Evolutionary conservation across 495 filamentous ascomycete genomes (phyloP), one percentile per base, ranked within the genome.

Genomic region (Tuber aestivum): DNA sequence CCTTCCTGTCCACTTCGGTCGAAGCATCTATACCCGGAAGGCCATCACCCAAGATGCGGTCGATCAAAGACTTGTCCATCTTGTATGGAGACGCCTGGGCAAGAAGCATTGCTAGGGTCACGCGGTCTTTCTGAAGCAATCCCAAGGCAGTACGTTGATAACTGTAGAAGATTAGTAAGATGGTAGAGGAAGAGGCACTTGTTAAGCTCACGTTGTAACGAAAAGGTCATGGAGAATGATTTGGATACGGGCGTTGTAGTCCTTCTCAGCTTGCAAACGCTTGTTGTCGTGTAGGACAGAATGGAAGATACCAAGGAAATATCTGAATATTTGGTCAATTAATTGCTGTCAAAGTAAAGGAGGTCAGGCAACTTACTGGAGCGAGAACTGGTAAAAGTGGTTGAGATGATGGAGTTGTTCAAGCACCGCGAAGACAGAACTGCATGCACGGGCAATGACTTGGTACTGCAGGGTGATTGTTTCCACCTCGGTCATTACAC

Each of bases 371-470:
- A 69, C 78, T 72, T 81, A 83, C 85, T 97, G 94, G 70, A 99
- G 87, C 35, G 96, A 98, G 88, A 99, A 98, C 81, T 98, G 95
- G 83, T 99, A 99, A 86, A 98, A 98, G 86, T 98, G 96, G 83
- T 99, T 97, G 83, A 99, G 90, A 82, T 97, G 95, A 83, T 97
- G 94, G 69, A 99, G 91, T 84, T 98, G 95, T 85, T 98, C 96
- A 70, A 99, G 87, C 40, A 97, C 93, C 32, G 95, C 93, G 85
- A 97, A 98, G 38, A 97, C 94, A 70, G 94, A 94, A 85, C 94
- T 97, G 88, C 95, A 99, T 50, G 95, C 93, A 79, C 90, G 89
- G 69, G 95, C 95, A 84, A 98, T 93, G 79, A 94, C 90, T 82
- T 91, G 91, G 87, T 98, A 98, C 84, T 97, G 91, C 74, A 91